Conservation (phyloP, 306 rosid genomes). For the Sindora glabra region DNA sequence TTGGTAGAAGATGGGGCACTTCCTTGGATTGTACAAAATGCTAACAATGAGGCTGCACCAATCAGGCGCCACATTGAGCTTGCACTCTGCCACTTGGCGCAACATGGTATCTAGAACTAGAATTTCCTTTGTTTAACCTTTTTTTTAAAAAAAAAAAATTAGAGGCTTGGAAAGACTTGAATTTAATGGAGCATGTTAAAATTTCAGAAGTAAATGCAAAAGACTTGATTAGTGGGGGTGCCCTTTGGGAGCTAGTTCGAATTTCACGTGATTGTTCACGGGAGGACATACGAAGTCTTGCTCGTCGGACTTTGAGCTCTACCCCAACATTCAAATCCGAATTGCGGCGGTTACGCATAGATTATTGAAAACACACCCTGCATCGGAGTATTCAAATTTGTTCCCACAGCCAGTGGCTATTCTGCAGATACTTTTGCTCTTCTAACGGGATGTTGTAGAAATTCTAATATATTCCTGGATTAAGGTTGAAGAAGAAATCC, state of each 20-base stretch:
- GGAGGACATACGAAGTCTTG: conserved; percentile 88
- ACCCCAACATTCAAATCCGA: conserved; percentile 72
- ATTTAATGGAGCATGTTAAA: neutral
- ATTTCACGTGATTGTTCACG: conserved; percentile 94
- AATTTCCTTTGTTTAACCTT: neutral
- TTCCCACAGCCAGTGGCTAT: conserved; percentile 17
- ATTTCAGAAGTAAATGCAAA: conserved; percentile 84
- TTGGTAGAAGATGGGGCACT: conserved; percentile 93
- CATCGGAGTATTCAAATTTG: neutral
- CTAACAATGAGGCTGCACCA: conserved; percentile 84
- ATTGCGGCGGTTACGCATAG: conserved; percentile 68
- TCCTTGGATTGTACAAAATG: conserved; percentile 96
- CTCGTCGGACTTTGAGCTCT: conserved; percentile 61
- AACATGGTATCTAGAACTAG: conserved; percentile 55
- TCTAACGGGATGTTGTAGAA: too few species aligned
- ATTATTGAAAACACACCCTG: conserved; percentile 33
- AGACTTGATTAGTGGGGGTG: conserved; percentile 95
- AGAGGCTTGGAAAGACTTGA: neutral
- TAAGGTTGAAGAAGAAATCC: too few species aligned
- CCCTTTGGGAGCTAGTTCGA: conserved; percentile 95
- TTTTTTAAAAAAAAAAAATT: neutral
- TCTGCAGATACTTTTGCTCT: conserved; percentile 3
- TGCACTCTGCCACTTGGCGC: conserved; percentile 97
- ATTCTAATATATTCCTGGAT: too few species aligned
- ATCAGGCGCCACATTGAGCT: conserved; percentile 98